A percentile compares a stretch with the other conserved stretches of the same genome.
Evolutionary conservation across 2,329 filamentous ascomycete genomes (phyloP).

Genomic region (Paraconiothyrium brasiliense): DNA sequence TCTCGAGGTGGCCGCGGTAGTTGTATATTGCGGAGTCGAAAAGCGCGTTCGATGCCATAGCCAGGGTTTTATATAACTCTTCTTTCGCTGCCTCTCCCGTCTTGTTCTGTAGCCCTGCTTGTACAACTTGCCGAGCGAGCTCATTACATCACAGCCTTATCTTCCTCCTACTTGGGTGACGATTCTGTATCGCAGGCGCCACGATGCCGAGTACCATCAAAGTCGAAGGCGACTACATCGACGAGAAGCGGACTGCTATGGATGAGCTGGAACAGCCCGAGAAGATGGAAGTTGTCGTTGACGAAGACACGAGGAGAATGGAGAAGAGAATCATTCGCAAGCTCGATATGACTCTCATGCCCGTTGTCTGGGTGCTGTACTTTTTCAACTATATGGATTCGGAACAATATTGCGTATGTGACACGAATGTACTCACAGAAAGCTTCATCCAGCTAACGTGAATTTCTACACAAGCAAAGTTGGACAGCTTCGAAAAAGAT

Average conservation of each 20-base stretch:
- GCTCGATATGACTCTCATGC: conserved; percentile 24
- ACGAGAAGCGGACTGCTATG: conserved; percentile 14
- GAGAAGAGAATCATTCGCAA: conserved; percentile 19
- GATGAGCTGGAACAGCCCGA: conserved; percentile 4
- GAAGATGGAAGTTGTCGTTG: conserved; percentile 15
- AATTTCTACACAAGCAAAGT: conserved; percentile 20
- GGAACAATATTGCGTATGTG: conserved; percentile 25
- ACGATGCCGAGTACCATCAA: not conserved
- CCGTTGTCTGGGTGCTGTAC: conserved; percentile 27
- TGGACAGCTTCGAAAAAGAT: conserved; percentile 26
- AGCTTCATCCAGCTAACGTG: not conserved
- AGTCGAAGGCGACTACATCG: conserved; percentile 2
- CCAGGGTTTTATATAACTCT: not conserved
- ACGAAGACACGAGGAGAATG: conserved; percentile 10
- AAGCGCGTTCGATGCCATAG: not conserved
- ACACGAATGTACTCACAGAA: not conserved
- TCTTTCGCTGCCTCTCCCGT: not conserved
- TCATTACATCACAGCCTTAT: not conserved
- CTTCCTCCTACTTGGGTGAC: not conserved
- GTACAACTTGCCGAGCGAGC: not conserved
- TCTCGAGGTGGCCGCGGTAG: conserved; percentile 52
- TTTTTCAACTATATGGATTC: conserved; percentile 25
- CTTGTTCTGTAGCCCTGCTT: not conserved
- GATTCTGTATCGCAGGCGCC: not conserved
- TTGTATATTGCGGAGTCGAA: conserved; percentile 35